Evolutionary conservation across 1,139 yeast genomes (phyloP).

Genomic region (Geotrichum australiense): DNA sequence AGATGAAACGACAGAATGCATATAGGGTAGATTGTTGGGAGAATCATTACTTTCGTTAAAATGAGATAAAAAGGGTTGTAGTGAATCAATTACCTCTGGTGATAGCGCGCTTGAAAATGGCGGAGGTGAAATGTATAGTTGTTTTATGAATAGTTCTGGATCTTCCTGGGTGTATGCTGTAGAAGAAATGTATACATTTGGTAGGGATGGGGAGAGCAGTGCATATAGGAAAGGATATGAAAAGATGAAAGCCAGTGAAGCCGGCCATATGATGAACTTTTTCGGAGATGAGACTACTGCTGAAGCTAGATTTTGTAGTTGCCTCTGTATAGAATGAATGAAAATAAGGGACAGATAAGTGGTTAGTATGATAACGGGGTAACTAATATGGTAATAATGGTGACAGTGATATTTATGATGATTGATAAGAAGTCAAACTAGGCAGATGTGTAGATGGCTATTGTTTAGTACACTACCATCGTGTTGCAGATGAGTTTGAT

Average conservation of each 20-base stretch:
- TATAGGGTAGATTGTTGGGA: slow-evolving; percentile 5
- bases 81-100: slow-evolving; percentile 8
- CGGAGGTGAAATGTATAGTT: slow-evolving; percentile 32
- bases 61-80: background rate
- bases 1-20: slow-evolving; percentile 7
- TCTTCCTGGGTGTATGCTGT: background rate
- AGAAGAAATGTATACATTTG: slow-evolving; percentile 5
- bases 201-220: slow-evolving; percentile 23
- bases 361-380: no score
- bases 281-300: slow-evolving; percentile 30
- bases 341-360: no score
- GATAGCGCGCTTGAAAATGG: slow-evolving; percentile 15
- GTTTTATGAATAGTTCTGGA: slow-evolving; percentile 25
- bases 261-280: slow-evolving; percentile 44
- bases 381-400: no score
- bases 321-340: no score
- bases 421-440: no score
- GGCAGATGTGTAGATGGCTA: no score
- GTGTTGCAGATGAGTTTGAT: no score
- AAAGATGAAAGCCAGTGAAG: slow-evolving; percentile 42
- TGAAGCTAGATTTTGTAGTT: slow-evolving; percentile 10
- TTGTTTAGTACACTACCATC: no score
- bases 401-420: no score
- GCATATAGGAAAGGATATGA: slow-evolving; percentile 45
- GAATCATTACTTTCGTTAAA: slow-evolving; percentile 11